Conservation (phyloP, 768 basidiomycete genomes). For the Lyophyllum atratum region DNA sequence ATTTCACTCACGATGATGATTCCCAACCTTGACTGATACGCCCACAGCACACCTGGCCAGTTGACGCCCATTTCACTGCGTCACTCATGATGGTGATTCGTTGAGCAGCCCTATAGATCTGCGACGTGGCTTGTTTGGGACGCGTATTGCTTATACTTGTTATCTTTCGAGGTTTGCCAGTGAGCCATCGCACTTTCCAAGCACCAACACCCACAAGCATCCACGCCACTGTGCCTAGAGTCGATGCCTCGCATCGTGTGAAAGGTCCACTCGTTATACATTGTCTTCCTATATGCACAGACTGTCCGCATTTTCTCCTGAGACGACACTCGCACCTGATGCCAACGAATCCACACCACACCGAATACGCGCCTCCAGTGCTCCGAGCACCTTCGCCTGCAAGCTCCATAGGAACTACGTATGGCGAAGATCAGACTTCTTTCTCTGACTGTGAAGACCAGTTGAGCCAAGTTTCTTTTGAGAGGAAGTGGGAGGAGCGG, state of each 20-base stretch:
- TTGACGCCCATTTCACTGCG: no score
- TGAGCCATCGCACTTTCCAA: background rate
- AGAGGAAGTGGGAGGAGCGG: conserved; percentile 41
- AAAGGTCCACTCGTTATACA: background rate
- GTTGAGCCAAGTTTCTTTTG: conserved; percentile 39
- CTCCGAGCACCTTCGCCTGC: conserved; percentile 52
- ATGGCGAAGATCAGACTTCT: conserved; percentile 47
- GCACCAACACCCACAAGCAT: background rate
- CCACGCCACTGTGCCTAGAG: background rate
- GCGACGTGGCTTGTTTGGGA: no score
- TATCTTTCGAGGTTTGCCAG: background rate
- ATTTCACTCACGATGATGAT: no score
- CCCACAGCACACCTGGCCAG: no score
- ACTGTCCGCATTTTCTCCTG: background rate
- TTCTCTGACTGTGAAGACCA: conserved; percentile 44
- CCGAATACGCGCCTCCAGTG: conserved; percentile 50
- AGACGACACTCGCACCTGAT: conserved; percentile 4
- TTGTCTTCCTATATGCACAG: background rate
- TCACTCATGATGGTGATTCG: no score
- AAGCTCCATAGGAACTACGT: conserved; percentile 51
- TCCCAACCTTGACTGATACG: no score
- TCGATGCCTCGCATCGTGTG: background rate
- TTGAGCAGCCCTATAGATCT: no score
- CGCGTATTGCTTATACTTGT: background rate
- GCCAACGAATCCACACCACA: conserved; percentile 30